phyloP scores from a whole-genome alignment of 2,329 filamentous ascomycete genomes.

The Aspergillus quadricinctus region DNA sequence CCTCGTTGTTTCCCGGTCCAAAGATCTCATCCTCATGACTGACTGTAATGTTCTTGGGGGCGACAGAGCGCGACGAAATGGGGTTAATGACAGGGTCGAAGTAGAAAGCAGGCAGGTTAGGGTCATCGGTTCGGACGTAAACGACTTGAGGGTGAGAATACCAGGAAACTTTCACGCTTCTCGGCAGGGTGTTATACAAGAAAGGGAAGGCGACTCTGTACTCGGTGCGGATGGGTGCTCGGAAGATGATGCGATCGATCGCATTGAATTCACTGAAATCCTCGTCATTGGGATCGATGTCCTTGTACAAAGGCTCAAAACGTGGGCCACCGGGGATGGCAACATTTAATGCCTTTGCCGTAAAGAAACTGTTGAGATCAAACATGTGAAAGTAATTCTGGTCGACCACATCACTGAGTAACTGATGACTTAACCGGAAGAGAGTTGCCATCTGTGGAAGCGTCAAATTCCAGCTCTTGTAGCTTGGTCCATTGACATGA shows the following conservation, averaged over 20 bases:
- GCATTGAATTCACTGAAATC: constrained; percentile 99
- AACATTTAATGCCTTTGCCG: constrained; percentile 94
- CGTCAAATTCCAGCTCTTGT: constrained; percentile 90
- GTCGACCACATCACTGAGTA: constrained; percentile 88
- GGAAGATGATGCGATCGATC: constrained; percentile 98
- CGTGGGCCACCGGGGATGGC: constrained; percentile 95
- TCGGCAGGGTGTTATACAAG: constrained; percentile 91
- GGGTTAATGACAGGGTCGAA: constrained; percentile 98
- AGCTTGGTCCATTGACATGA: constrained; percentile 94
- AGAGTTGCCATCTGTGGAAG: constrained; percentile 94
- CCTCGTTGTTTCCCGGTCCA: constrained; percentile 73
- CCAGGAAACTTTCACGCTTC: constrained; percentile 90
- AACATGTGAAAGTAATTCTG: constrained; percentile 99
- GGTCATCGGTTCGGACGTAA: constrained; percentile 82
- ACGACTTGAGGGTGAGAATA: constrained; percentile 92
- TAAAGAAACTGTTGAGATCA: constrained; percentile 89
- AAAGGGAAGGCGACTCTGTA: constrained; percentile 92
- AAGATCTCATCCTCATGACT: constrained; percentile 95
- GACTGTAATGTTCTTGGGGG: constrained; percentile 86
- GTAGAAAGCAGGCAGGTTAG: constrained; percentile 89
- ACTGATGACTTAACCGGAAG: constrained; percentile 83
- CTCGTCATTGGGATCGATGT: constrained; percentile 97
- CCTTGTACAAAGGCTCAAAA: constrained; percentile 96
- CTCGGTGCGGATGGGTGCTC: constrained; percentile 88
- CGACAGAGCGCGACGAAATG: constrained; percentile 90